Percentiles rank a stretch among this genome's conserved stretches.
Conservation (phyloP, 1,284 basidiomycete genomes). For the Ustilago bromivora region DNA sequence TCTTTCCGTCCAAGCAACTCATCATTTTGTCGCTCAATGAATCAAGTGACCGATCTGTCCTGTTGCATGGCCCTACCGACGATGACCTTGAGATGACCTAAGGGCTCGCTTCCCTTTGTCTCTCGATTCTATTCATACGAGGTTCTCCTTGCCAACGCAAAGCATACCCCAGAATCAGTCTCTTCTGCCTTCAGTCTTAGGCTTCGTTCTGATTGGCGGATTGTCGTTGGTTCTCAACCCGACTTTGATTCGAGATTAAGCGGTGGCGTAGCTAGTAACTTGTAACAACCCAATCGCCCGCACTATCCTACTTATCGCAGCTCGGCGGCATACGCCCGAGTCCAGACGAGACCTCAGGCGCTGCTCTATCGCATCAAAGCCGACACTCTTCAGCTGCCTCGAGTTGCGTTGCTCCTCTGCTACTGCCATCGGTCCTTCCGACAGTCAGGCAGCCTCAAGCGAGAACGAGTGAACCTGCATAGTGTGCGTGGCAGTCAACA, state of each 20-base stretch:
- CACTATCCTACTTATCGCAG: background rate
- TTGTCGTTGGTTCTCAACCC: background rate
- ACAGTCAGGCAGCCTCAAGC: constrained; percentile 1
- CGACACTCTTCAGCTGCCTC: no score
- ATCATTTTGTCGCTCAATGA: background rate
- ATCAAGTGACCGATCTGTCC: constrained; percentile 4
- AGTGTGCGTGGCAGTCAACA: constrained; percentile 6
- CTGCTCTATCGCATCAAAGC: no score
- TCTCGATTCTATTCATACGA: background rate
- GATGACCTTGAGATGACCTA: background rate
- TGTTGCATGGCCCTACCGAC: background rate
- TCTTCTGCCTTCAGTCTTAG: background rate
- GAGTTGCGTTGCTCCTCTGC: no score
- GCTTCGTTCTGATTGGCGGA: background rate
- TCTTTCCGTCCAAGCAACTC: constrained; percentile 1
- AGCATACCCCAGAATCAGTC: constrained; percentile 5
- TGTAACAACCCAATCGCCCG: background rate
- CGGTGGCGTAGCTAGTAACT: background rate
- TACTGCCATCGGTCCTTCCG: background rate
- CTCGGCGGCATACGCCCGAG: background rate
- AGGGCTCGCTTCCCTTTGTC: background rate
- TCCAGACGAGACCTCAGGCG: no score
- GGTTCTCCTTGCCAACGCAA: background rate
- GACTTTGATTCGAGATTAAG: background rate
- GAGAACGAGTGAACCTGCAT: constrained; percentile 4